Conservation (phyloP, 2,329 filamentous ascomycete genomes). For the Cadophora sp. region DNA sequence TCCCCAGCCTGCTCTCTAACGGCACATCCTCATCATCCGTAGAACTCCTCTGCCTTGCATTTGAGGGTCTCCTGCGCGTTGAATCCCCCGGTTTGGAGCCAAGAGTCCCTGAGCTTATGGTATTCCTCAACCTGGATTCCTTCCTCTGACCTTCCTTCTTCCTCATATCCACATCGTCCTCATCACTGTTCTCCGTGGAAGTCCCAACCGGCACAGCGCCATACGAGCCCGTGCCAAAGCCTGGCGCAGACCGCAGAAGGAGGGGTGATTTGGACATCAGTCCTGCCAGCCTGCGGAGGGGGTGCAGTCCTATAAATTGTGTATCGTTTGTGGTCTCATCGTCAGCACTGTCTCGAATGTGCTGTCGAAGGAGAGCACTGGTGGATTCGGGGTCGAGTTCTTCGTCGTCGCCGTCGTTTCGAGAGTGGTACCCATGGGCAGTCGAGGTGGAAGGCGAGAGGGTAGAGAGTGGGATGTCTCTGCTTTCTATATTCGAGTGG, state of each 20-base stretch:
- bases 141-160: slow-evolving; percentile 40
- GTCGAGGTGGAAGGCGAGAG: slow-evolving; percentile 23
- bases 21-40: slow-evolving; percentile 30
- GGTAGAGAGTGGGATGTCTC: slow-evolving; percentile 36
- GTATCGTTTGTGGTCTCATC: slow-evolving; percentile 25
- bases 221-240: slow-evolving; percentile 66
- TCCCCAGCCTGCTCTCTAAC: slow-evolving; percentile 35
- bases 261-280: slow-evolving; percentile 59
- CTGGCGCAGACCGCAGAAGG: slow-evolving; percentile 64
- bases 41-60: slow-evolving; percentile 17
- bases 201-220: slow-evolving; percentile 60
- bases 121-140: slow-evolving; percentile 38
- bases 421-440: slow-evolving; percentile 21
- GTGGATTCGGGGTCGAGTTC: slow-evolving; percentile 42
- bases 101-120: slow-evolving; percentile 34
- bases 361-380: slow-evolving; percentile 39
- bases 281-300: slow-evolving; percentile 34
- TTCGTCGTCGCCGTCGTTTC: slow-evolving; percentile 28
- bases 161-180: slow-evolving; percentile 41
- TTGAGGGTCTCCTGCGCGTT: slow-evolving; percentile 17
- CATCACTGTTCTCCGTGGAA: slow-evolving; percentile 46
- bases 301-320: slow-evolving; percentile 26
- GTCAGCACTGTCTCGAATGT: slow-evolving; percentile 33
- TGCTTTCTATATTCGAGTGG: slow-evolving; percentile 24
- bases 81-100: slow-evolving; percentile 15